These are phyloP conservation scores for Puccinia triticina DNA, from an alignment of 1,284 basidiomycete species.

Conservation along the genomic window DNA sequence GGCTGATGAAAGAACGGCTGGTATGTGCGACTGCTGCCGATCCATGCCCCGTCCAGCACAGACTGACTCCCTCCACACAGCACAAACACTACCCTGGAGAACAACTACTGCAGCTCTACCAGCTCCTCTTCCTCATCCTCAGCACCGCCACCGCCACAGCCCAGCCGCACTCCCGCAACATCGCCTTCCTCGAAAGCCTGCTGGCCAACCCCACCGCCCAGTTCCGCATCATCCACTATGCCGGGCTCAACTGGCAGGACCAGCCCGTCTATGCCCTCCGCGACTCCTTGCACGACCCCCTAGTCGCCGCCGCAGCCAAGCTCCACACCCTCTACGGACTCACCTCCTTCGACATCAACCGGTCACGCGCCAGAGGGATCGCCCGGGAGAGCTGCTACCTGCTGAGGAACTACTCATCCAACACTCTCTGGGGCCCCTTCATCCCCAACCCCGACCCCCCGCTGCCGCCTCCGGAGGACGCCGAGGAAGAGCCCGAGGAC, in stretches of 20 bases:
- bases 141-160: background rate
- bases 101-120: background rate
- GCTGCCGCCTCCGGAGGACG: too few species aligned
- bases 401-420: background rate
- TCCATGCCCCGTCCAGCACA: background rate
- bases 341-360: conserved; percentile 19
- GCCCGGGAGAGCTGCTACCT: conserved; percentile 43
- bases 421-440: conserved; percentile 38
- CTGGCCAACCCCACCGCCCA: conserved; percentile 14
- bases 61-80: background rate
- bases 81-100: conserved; percentile 36
- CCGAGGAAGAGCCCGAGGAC: background rate
- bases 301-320: conserved; percentile 20
- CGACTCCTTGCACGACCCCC: conserved; percentile 2
- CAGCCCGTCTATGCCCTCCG: conserved; percentile 13
- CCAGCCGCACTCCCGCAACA: background rate
- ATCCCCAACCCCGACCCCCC: conserved; percentile 8
- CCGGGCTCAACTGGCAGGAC: conserved; percentile 10
- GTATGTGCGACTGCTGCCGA: background rate
- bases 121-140: conserved; percentile 31
- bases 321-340: conserved; percentile 39
- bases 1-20: background rate
- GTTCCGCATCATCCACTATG: conserved; percentile 32
- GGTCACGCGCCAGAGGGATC: conserved; percentile 17
- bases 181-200: conserved; percentile 8